Evolutionary conservation across 768 basidiomycete genomes (phyloP).

Genomic region (Chalciporus chontae): DNA sequence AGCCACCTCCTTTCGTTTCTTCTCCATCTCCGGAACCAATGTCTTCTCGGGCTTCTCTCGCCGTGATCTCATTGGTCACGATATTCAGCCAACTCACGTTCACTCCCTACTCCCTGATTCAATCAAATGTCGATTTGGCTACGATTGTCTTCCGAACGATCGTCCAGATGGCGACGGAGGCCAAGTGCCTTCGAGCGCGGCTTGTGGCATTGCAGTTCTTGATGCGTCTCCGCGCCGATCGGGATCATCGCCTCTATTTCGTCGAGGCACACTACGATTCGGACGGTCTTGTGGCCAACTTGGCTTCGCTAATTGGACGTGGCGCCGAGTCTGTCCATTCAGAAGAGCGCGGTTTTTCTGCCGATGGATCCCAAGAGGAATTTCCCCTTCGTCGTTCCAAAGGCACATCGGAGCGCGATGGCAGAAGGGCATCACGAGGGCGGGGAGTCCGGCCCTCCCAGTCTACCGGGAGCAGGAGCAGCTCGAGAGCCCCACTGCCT

Average conservation of each 20-base stretch:
- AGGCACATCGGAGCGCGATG: constrained; percentile 49
- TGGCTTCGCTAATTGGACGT: constrained; percentile 66
- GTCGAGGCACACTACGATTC: constrained; percentile 50
- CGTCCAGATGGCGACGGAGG: constrained; percentile 42
- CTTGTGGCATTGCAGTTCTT: constrained; percentile 81
- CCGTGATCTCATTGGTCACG: constrained; percentile 59
- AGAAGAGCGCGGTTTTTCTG: constrained; percentile 23
- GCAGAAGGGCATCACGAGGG: constrained; percentile 50
- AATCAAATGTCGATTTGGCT: constrained; percentile 49
- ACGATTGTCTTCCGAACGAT: constrained; percentile 51
- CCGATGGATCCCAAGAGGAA: constrained; percentile 30
- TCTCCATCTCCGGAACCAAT: constrained; percentile 25
- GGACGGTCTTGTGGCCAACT: constrained; percentile 51
- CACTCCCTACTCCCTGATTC: constrained; percentile 52
- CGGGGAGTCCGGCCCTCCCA: constrained; percentile 42
- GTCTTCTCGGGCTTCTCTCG: constrained; percentile 50
- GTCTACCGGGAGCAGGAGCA: constrained; percentile 55
- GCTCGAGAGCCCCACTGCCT: constrained; percentile 49
- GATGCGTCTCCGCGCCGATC: constrained; percentile 84
- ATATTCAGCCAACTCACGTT: constrained; percentile 71
- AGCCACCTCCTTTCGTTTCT: constrained; percentile 27
- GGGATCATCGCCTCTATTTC: constrained; percentile 83
- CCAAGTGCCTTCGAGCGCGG: constrained; percentile 56
- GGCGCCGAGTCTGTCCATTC: constrained; percentile 27
- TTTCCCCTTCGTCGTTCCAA: constrained; percentile 41